These are phyloP conservation scores for Clavariopsis aquatica DNA, from an alignment of 495 filamentous ascomycete genomes.

Conservation along the genomic window DNA sequence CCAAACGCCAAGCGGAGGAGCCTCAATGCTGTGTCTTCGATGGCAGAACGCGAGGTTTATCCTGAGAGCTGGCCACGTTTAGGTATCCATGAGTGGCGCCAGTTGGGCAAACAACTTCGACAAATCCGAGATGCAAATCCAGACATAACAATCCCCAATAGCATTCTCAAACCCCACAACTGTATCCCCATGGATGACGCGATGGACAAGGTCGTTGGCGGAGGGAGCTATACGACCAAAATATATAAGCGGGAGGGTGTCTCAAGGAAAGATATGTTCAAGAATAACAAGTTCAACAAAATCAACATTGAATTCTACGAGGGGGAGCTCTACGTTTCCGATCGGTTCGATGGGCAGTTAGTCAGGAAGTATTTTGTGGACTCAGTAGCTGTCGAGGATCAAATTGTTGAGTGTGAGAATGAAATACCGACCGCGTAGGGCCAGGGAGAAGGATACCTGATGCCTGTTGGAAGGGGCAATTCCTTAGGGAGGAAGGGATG, in stretches of 20 bases:
- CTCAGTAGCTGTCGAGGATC: too few species aligned
- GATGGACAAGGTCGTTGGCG: background rate
- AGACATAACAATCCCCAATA: background rate
- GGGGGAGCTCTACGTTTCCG: background rate
- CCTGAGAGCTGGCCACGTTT: background rate
- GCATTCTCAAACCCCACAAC: background rate
- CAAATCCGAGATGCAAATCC: background rate
- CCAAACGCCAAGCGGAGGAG: background rate
- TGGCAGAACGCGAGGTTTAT: conserved; percentile 4
- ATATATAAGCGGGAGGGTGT: background rate
- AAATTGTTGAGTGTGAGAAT: too few species aligned
- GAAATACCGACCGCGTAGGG: too few species aligned
- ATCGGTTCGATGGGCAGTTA: background rate
- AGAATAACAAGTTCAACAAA: background rate
- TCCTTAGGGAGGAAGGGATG: too few species aligned
- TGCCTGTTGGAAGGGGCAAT: too few species aligned
- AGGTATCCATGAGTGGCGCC: conserved; percentile 14
- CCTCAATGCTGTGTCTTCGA: background rate
- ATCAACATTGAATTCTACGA: background rate
- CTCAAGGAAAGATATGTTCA: background rate
- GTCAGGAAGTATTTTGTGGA: background rate
- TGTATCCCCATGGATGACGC: conserved; percentile 1
- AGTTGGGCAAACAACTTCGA: background rate
- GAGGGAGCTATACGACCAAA: background rate
- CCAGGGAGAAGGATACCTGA: too few species aligned